Evolutionary conservation across 352 stramenopile genomes (phyloP), one percentile per base, ranked within the genome.

Genomic region (Globisporangium sylvaticum): DNA sequence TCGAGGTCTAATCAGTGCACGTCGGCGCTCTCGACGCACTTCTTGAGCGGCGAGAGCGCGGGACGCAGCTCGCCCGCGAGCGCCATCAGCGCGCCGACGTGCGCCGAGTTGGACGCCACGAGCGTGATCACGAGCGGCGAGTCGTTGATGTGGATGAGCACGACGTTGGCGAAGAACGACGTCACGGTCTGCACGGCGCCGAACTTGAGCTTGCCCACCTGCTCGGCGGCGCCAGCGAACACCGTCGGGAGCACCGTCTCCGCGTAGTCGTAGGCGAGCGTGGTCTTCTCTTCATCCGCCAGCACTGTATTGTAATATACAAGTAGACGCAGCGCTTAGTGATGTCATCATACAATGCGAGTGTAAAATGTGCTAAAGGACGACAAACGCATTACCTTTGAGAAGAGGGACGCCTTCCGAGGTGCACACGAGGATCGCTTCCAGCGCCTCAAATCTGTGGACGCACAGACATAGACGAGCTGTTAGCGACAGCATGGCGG

Each of bases 121-220:
- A 94, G 76, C 48, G 86, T 94, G 65, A 91, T 79, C 60, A 94
- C 86, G 42, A 94, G 76, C 48, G 86, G 86, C 59, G 80, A 69
- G 62, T 89, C 72, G 73, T 94, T 91, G 54, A 91, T 78, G 76
- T 94, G 86, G 37, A 94, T 74, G 39, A 94, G 72, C 67, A 90
- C 86, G 57, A 89, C 77, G 56, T 81, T 74, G 54, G 80, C 80
- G 60, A 88, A 94, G 73, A 91, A 94, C 12, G 78, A 80, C 58
- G 84, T 94, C 55, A 92, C 73, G 58, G 75, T 90, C 62, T 87
- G 70, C 60, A 94, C 84, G 7, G 69, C 70, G 31, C 84, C 86
- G 62, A 94, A 92, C 64, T 89, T 84, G 69, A 94, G 80, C 70
- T 94, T 94, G 24, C 86, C 86, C 14, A 91, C 73, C 76, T 94